Evolutionary conservation across 2,329 filamentous ascomycete genomes (phyloP).

Genomic region (Pestalotiopsis sp.): DNA sequence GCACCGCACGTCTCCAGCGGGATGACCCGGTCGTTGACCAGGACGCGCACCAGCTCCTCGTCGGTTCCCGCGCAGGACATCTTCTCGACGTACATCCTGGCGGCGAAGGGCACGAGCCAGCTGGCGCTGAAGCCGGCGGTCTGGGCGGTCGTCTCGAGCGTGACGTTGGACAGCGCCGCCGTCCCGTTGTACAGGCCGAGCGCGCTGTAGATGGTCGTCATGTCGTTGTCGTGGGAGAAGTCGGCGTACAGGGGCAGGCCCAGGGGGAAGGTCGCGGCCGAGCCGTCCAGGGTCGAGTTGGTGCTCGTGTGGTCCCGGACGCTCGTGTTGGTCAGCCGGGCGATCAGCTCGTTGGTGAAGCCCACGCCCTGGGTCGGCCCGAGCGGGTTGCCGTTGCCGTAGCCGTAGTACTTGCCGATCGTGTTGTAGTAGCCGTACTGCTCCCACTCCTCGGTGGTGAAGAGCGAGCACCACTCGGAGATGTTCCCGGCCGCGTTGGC

Average conservation of each 20-base stretch:
- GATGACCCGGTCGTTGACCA: conserved; percentile 84
- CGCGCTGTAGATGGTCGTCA: conserved; percentile 75
- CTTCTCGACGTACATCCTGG: conserved; percentile 85
- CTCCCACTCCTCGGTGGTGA: conserved; percentile 73
- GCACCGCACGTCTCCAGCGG: conserved; percentile 70
- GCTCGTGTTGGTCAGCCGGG: conserved; percentile 70
- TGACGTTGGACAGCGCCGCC: conserved; percentile 51
- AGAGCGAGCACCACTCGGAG: conserved; percentile 77
- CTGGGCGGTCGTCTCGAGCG: conserved; percentile 50
- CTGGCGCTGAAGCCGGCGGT: conserved; percentile 72
- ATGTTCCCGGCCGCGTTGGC: conserved; percentile 57
- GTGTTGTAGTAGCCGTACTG: conserved; percentile 81
- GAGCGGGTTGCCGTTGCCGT: conserved; percentile 74
- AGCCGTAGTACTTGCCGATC: conserved; percentile 83
- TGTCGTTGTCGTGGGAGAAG: conserved; percentile 90
- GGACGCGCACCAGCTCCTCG: conserved; percentile 75
- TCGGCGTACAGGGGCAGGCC: conserved; percentile 75
- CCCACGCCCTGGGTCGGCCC: conserved; percentile 86
- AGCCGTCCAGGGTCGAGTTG: conserved; percentile 75
- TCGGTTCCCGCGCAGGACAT: conserved; percentile 62
- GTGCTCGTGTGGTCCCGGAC: conserved; percentile 75
- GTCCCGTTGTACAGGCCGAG: conserved; percentile 77
- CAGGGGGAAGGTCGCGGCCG: conserved; percentile 73
- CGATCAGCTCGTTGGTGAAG: conserved; percentile 84
- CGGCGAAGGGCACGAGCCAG: conserved; percentile 82